Evolutionary conservation across 2,329 filamentous ascomycete species (phyloP).

Genomic region (Aspergillus ruber): DNA sequence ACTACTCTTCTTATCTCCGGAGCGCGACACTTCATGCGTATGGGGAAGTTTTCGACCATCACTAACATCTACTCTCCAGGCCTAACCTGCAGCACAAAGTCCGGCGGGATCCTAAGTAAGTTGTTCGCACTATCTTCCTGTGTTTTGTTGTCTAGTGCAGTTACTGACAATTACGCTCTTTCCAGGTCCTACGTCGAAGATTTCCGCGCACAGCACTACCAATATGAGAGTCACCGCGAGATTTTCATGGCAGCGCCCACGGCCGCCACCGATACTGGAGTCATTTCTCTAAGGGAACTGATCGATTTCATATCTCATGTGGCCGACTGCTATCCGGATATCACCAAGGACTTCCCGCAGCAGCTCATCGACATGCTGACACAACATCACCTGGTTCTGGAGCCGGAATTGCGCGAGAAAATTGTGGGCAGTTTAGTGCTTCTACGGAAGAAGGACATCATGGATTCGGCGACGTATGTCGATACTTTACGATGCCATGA

Average conservation of each 20-base stretch:
- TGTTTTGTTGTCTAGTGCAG: neutral
- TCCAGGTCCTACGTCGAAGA: constrained; percentile 79
- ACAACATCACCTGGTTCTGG: constrained; percentile 73
- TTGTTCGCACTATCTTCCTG: constrained; percentile 4
- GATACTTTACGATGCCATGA: neutral
- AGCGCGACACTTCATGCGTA: neutral
- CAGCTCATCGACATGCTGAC: constrained; percentile 76
- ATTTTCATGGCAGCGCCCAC: constrained; percentile 82
- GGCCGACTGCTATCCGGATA: constrained; percentile 82
- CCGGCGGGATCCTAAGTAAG: constrained; percentile 71
- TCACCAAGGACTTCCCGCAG: constrained; percentile 68
- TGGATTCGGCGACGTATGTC: constrained; percentile 65
- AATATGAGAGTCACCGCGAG: constrained; percentile 85
- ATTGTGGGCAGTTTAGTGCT: constrained; percentile 85
- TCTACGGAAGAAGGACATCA: constrained; percentile 81
- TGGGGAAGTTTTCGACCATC: constrained; percentile 9
- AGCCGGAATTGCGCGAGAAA: constrained; percentile 85
- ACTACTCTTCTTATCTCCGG: neutral
- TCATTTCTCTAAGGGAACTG: constrained; percentile 80
- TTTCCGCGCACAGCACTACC: constrained; percentile 78
- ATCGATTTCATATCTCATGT: constrained; percentile 92
- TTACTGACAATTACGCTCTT: constrained; percentile 4
- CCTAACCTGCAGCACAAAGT: constrained; percentile 90
- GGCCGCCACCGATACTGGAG: constrained; percentile 67
- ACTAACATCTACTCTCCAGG: constrained; percentile 37